A percentile compares a stretch with the other conserved stretches of the same genome.
Evolutionary conservation across 257 asterid species (phyloP).

Genomic region (Solanum sitiens): DNA sequence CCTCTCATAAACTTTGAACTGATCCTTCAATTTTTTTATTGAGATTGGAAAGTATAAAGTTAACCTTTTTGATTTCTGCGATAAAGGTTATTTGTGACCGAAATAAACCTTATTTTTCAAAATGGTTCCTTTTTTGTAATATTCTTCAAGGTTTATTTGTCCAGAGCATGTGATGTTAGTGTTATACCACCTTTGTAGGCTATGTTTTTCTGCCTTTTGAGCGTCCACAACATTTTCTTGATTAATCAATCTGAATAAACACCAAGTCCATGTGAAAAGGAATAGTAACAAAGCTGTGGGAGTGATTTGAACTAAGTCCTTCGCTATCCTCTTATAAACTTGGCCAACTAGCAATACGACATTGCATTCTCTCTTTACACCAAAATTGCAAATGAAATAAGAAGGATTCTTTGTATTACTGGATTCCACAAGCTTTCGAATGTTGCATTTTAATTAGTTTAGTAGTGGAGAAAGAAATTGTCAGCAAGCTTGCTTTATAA

Average conservation of each 20-base stretch:
- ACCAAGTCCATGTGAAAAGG: not conserved
- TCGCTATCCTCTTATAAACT: not conserved
- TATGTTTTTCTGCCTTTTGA: not conserved
- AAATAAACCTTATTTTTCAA: not conserved
- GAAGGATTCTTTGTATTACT: not conserved
- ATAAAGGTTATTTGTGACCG: not conserved
- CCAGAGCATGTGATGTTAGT: not conserved
- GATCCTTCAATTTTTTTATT: not conserved
- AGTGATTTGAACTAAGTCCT: not conserved
- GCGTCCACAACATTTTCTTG: not conserved
- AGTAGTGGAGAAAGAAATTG: not conserved
- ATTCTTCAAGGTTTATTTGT: not conserved
- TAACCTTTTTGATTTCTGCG: not conserved
- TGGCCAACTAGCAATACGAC: not conserved
- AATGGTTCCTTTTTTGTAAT: not conserved
- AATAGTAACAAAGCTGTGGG: not conserved
- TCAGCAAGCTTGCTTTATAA: not conserved
- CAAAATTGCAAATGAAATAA: not conserved
- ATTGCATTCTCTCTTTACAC: not conserved
- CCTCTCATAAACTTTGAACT: not conserved
- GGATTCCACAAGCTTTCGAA: not conserved
- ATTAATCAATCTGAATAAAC: not conserved
- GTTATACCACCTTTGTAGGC: not conserved
- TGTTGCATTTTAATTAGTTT: not conserved
- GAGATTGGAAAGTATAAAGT: not conserved